Base-by-base conservation (phyloP, 2,329 filamentous ascomycete species). In the Beauveria varroae region DNA sequence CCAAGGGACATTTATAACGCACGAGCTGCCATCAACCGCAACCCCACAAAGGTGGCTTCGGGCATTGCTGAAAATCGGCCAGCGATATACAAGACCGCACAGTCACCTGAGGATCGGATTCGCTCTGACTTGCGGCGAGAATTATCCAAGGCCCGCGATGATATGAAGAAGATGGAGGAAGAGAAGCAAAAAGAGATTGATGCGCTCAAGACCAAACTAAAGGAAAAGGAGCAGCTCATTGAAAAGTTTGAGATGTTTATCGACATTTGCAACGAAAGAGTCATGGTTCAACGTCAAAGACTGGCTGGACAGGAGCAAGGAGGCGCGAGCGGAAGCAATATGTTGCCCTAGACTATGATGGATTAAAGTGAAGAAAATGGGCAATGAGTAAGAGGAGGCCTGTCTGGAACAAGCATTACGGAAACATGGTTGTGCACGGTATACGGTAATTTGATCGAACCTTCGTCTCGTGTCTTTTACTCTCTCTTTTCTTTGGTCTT, bases 1-100 rank as follows among this genome's bases (percentile, higher is more conserved):
- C 84, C 85, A 2, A 78, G 85, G 37, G 85, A 88, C 64, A 87
- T 88, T 47, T 88, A 88, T 70, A 88, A 88, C 65, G 85, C 85
- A 6, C 80, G 85, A 43, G 85, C 85, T 1, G 85, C 85, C 28
- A 87, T 88, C 68, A 86, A 85, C 64, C 81, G 85, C 16, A 87
- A 88, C 60, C 85, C 85, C 0, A 76, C 81, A 60, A 87, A 87
- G 67, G 81, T 86, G 10, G 81, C 82, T 16, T 78, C 79, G 1
- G 84, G 79, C 1, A 74, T 86, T 56, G 83, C 84, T 6, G 85
- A 87, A 66, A 79, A 86, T 64, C 77, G 83, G 43, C 82, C 85
- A 22, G 81, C 84, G 34, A 87, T 87, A 62, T 87, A 87, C 74
- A 87, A 87, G 70, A 84, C 85, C 5, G 79, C 82, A 30, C 80